Conservation (phyloP, 1,284 basidiomycete genomes). For the Ceratorhiza oryzae-sativae region DNA sequence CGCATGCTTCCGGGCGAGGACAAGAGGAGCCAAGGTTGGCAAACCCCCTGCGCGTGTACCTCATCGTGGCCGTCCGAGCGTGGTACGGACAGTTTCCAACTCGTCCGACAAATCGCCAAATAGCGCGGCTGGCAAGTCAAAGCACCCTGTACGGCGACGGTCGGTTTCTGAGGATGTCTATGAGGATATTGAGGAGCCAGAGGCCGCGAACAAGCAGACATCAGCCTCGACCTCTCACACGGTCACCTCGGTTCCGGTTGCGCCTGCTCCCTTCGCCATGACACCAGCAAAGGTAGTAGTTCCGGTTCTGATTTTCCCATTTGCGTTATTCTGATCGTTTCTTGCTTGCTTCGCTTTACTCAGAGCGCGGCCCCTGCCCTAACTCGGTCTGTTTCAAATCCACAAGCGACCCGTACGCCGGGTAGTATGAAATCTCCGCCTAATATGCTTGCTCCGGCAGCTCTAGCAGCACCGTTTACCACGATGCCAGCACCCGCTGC, state of each 20-base stretch:
- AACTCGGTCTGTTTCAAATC: constrained; percentile 10
- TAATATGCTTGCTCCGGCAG: constrained; percentile 23
- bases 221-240: constrained; percentile 36
- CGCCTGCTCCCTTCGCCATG: constrained; percentile 11
- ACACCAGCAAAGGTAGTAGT: constrained; percentile 22
- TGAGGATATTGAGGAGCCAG: constrained; percentile 25
- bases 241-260: constrained; percentile 16
- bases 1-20: constrained; percentile 27
- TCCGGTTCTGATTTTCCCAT: neutral
- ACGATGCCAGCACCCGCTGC: constrained; percentile 4
- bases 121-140: neutral
- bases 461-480: constrained; percentile 28
- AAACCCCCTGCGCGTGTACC: constrained; percentile 17
- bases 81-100: constrained; percentile 26
- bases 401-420: neutral
- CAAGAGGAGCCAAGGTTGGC: constrained; percentile 19
- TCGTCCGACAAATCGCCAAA: constrained; percentile 26
- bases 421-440: constrained; percentile 15
- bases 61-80: constrained; percentile 29
- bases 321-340: neutral
- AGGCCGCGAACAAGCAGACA: constrained; percentile 21
- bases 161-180: constrained; percentile 28
- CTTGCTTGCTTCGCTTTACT: neutral
- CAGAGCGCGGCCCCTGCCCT: neutral
- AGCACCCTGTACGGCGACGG: constrained; percentile 13